A percentile compares a stretch with the other conserved stretches of the same genome.
phyloP scores from a whole-genome alignment of 306 rosid species.

The Calophaca sinica region DNA sequence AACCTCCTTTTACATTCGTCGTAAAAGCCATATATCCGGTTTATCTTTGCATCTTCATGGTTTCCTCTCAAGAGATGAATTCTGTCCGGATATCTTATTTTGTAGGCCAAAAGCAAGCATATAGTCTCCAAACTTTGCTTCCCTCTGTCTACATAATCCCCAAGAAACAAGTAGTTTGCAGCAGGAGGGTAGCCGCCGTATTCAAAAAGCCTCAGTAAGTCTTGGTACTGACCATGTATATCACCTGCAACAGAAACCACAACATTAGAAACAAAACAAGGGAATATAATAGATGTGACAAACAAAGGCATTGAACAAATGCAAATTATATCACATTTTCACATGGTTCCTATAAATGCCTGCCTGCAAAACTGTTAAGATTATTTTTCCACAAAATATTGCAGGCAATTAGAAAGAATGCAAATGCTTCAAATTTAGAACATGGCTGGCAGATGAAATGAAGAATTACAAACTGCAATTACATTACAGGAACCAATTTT shows the following conservation, averaged over 20 bases:
- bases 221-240: conserved; percentile 87
- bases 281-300: not conserved
- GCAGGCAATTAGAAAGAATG: not conserved
- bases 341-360: not conserved
- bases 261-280: conserved; percentile 44
- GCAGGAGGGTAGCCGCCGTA: conserved; percentile 82
- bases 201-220: conserved; percentile 76
- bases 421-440: conserved; percentile 6
- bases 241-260: conserved; percentile 67
- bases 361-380: not conserved
- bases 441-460: not conserved
- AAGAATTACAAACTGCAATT: not conserved
- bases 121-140: conserved; percentile 92
- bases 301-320: not conserved
- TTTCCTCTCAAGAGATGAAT: conserved; percentile 78
- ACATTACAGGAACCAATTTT: conserved; percentile 9
- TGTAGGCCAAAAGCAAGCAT: conserved; percentile 85
- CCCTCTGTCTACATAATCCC: conserved; percentile 91
- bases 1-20: conserved; percentile 92
- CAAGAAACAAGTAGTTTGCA: conserved; percentile 77
- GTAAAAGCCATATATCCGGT: conserved; percentile 84
- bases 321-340: conserved; percentile 16
- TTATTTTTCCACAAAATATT: conserved; percentile 1
- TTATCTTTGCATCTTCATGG: conserved; percentile 92
- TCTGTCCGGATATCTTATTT: conserved; percentile 75